phyloP scores from a whole-genome alignment of 768 basidiomycete genomes.

The Hemileccinum impolitum region DNA sequence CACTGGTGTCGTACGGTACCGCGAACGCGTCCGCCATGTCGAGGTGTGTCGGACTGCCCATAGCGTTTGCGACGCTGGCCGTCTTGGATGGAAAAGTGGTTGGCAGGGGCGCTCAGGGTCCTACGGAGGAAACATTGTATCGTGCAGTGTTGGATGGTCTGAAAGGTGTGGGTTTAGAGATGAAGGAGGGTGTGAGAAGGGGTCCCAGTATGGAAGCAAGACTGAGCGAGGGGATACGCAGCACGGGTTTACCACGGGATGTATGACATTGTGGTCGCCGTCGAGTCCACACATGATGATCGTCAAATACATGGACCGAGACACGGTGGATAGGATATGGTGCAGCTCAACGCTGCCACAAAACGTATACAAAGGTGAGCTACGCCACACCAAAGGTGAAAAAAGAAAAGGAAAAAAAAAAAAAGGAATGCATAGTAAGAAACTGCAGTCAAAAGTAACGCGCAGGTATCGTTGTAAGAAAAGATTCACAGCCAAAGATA shows the following conservation, averaged over 20 bases:
- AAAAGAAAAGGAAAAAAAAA: background rate
- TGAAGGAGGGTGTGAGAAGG: slow-evolving; percentile 34
- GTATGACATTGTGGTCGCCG: background rate
- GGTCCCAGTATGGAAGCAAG: slow-evolving; percentile 50
- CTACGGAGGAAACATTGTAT: slow-evolving; percentile 59
- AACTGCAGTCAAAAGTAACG: background rate
- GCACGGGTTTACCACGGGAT: slow-evolving; percentile 1
- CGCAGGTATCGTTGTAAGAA: background rate
- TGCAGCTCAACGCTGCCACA: slow-evolving; percentile 15
- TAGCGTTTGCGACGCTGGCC: slow-evolving; percentile 75
- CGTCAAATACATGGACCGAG: background rate
- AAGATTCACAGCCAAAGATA: background rate
- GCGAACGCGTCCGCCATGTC: slow-evolving; percentile 76
- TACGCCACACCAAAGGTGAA: background rate
- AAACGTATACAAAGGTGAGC: slow-evolving; percentile 1
- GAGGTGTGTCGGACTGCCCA: slow-evolving; percentile 83
- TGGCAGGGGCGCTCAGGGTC: slow-evolving; percentile 65
- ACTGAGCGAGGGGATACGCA: slow-evolving; percentile 19
- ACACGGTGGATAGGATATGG: slow-evolving; percentile 4
- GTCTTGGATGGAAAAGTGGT: slow-evolving; percentile 59
- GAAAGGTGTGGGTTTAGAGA: slow-evolving; percentile 43
- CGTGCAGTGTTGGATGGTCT: slow-evolving; percentile 58
- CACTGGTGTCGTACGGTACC: slow-evolving; percentile 61
- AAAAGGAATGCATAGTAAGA: background rate
- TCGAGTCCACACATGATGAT: no score